These are phyloP conservation scores for Chaetoceros muelleri DNA, from an alignment of 108 stramenopile species.

Conservation along the genomic window DNA sequence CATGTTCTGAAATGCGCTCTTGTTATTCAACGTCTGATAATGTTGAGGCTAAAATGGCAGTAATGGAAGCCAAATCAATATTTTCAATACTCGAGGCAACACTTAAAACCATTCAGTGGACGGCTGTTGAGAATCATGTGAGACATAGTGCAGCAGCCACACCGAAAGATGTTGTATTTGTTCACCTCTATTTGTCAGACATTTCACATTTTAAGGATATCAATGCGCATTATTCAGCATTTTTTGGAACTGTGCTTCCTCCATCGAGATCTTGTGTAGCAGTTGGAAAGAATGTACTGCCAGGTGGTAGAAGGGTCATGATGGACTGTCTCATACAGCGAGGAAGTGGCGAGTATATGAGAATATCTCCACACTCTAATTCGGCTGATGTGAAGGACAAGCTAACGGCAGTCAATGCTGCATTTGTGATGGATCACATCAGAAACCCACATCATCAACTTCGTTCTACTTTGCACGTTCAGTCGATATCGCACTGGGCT, in stretches of 20 bases:
- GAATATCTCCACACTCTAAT: slow-evolving; percentile 7
- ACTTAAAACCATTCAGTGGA: slow-evolving; percentile 18
- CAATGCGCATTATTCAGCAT: slow-evolving; percentile 80
- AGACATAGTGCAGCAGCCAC: slow-evolving; percentile 17
- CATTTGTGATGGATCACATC: slow-evolving; percentile 28
- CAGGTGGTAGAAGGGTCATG: slow-evolving; percentile 61
- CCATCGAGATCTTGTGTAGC: slow-evolving; percentile 82
- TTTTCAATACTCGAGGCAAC: slow-evolving; percentile 27
- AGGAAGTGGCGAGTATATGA: slow-evolving; percentile 63
- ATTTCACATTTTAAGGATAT: slow-evolving; percentile 85
- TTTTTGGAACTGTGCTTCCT: slow-evolving; percentile 61
- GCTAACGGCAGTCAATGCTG: not conserved
- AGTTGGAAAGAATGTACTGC: slow-evolving; percentile 45
- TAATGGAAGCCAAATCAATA: slow-evolving; percentile 40
- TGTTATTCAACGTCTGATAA: not conserved
- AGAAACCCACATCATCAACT: slow-evolving; percentile 40
- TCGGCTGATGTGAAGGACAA: not conserved
- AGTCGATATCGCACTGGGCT: slow-evolving; percentile 91
- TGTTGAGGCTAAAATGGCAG: slow-evolving; percentile 46
- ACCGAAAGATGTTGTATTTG: slow-evolving; percentile 76
- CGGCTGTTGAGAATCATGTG: not conserved
- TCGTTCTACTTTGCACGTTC: slow-evolving; percentile 86
- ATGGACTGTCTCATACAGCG: slow-evolving; percentile 70
- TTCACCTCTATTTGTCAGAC: slow-evolving; percentile 85
- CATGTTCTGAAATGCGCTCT: slow-evolving; percentile 6